Evolutionary conservation across 169 alveolate genomes (phyloP).

Genomic region (Eimeria acervulina): DNA sequence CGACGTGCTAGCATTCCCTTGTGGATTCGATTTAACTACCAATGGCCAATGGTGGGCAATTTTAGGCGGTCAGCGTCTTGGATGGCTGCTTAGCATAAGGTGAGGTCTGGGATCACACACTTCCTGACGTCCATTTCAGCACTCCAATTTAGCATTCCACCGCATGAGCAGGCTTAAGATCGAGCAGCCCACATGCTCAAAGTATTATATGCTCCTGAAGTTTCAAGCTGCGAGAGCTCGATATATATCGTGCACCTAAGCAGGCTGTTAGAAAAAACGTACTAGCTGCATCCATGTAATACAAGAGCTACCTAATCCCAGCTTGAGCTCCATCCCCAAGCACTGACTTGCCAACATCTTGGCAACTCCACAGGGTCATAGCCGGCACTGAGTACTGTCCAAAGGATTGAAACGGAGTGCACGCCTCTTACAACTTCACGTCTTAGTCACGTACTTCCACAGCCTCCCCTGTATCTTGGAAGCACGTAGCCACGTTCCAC

Average conservation of each 20-base stretch:
- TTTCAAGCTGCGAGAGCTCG: not conserved
- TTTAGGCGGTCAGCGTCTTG: not conserved
- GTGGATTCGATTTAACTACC: not conserved
- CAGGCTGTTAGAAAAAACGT: not conserved
- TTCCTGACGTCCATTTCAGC: slow-evolving; percentile 14
- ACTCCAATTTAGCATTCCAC: not conserved
- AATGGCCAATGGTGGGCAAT: not conserved
- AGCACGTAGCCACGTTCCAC: not conserved
- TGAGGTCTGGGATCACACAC: not conserved
- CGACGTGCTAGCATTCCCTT: not conserved
- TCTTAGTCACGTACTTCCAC: not conserved
- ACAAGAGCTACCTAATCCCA: not conserved
- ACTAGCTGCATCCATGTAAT: not conserved
- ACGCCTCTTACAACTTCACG: not conserved
- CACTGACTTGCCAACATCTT: not conserved
- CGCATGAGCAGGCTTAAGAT: not conserved
- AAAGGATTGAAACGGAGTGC: not conserved
- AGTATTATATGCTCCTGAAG: not conserved
- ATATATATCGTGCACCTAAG: not conserved
- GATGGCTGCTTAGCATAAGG: not conserved
- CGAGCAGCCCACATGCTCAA: not conserved
- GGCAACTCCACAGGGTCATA: not conserved
- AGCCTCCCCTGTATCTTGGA: not conserved
- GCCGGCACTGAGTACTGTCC: not conserved
- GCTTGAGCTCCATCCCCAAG: not conserved